Base-by-base conservation (phyloP, 1,284 basidiomycete genomes). In the Cutaneotrichosporon sp. region DNA sequence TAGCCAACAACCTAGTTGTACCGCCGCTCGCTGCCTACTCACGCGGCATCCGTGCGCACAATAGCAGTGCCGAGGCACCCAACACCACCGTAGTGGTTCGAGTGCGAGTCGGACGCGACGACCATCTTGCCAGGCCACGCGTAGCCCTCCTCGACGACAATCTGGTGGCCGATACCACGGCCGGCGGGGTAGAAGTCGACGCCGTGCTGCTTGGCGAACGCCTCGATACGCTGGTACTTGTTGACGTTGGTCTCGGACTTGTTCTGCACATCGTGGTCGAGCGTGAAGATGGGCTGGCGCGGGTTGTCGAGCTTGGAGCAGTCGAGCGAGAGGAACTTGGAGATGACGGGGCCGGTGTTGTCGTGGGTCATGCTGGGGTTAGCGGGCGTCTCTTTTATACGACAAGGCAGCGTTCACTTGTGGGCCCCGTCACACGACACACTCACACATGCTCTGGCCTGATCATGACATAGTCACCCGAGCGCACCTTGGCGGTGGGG, bases 391-490 rank as follows among this genome's bases (percentile, higher is more conserved):
- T n/a, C n/a, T n/a, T n/a, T n/a, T n/a, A n/a, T n/a, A n/a, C n/a
- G n/a, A n/a, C n/a, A n/a, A n/a, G n/a, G n/a, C n/a, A n/a, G 18
- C 18, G 7, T 42, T 4, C 38, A 7, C 38, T n/a, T 42, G 18
- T 18, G 38, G 4, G 18, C 38, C 16, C 38, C 18, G 18, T 18
- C 16, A 20, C 18, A 11, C 29, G 3, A 36, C 18, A 10, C 2
- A 74, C 80, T 69, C 60, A 81, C 83, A 98, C 94, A 84, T 97
- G 92, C 76, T 97, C 88, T 20, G 97, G 97, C 29, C 87, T 87
- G 79, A 99, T 97, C 91, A 97, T 97, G 54, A 99, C 94, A 87
- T 98, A 99, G 87, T 99, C 97, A 34, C 97, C 97, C 29, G 95
- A 91, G 72, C 87, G 87, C 67, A 98, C 91, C 27, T 84, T 83